phyloP scores from a whole-genome alignment of 2,329 filamentous ascomycete genomes.

The Curvularia spicifera region DNA sequence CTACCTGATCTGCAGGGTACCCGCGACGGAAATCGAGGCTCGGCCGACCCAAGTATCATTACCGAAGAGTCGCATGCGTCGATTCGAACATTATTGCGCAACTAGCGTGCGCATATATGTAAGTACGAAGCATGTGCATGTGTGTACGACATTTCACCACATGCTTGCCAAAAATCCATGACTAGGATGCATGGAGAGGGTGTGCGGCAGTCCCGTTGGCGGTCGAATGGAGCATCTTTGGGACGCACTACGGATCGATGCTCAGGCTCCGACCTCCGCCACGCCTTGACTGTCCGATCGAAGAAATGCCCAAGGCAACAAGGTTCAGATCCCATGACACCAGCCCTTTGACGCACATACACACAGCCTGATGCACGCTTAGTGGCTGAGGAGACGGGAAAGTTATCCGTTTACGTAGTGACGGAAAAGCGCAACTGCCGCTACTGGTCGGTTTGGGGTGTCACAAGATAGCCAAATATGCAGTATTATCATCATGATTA shows the following conservation, averaged over 20 bases:
- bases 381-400: not conserved
- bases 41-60: constrained; percentile 4
- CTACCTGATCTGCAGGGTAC: constrained; percentile 10
- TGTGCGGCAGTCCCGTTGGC: not conserved
- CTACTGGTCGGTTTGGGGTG: not conserved
- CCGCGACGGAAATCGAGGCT: constrained; percentile 7
- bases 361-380: not conserved
- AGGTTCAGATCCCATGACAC: not conserved
- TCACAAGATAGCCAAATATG: not conserved
- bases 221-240: not conserved
- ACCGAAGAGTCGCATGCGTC: not conserved
- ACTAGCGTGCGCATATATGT: not conserved
- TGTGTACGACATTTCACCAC: not conserved
- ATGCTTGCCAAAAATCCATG: not conserved
- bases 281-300: not conserved
- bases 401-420: not conserved
- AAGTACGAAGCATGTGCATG: not conserved
- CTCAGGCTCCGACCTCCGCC: constrained; percentile 1
- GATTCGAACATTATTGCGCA: not conserved
- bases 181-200: not conserved
- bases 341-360: not conserved
- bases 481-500: not conserved
- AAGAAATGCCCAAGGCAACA: not conserved
- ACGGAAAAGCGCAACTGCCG: not conserved
- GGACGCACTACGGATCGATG: not conserved